phyloP scores from a whole-genome alignment of 2,329 filamentous ascomycete genomes.

The Nigrograna mackinnonii region DNA sequence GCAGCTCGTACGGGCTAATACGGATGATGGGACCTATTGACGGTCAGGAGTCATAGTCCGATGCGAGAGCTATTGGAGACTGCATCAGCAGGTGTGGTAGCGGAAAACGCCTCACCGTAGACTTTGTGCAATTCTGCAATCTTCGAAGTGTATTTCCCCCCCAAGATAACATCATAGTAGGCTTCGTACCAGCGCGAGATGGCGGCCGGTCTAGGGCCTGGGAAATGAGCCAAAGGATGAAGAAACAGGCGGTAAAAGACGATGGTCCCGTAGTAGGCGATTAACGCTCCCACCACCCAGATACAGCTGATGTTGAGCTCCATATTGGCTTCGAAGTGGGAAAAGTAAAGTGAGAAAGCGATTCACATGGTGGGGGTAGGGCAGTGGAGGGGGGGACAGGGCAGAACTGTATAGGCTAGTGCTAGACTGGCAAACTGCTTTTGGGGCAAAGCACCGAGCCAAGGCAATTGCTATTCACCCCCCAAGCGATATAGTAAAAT shows the following conservation, averaged over 20 bases:
- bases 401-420: no score
- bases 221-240: slow-evolving; percentile 2
- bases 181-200: slow-evolving; percentile 17
- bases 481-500: no score
- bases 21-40: slow-evolving; percentile 11
- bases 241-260: slow-evolving; percentile 3
- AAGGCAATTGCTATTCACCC: no score
- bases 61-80: background rate
- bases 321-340: no score
- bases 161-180: slow-evolving; percentile 21
- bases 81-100: no score
- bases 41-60: background rate
- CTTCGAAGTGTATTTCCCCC: slow-evolving; percentile 12
- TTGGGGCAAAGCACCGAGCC: no score
- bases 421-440: no score
- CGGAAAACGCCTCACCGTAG: slow-evolving; percentile 14
- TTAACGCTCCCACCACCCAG: background rate
- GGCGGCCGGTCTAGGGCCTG: slow-evolving; percentile 5
- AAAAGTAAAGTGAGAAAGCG: no score
- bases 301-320: no score
- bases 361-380: no score
- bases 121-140: slow-evolving; percentile 25
- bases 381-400: no score
- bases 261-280: slow-evolving; percentile 1
- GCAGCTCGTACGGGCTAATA: slow-evolving; percentile 17